Evolutionary conservation across 768 basidiomycete genomes (phyloP), one percentile per base, ranked within the genome.

Genomic region (Xerocomus potaroensis): DNA sequence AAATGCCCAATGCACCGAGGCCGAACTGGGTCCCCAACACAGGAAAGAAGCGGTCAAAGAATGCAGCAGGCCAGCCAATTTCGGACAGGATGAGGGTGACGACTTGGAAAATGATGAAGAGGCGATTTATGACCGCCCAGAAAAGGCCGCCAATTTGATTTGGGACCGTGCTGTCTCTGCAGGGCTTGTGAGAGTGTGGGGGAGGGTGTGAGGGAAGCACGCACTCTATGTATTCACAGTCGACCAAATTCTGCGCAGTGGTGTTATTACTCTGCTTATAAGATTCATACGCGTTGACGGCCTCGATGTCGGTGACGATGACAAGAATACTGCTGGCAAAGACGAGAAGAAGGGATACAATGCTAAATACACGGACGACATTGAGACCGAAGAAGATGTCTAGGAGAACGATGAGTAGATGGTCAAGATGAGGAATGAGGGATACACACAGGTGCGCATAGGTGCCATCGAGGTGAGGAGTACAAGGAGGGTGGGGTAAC

Each of bases 141-240:
- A 96, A 95, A 8, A 80, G 78, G 22, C 92, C 92, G 16, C 88
- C 92, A 24, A 88, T 78, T 64, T 95, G 91, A 66, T 91, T 90
- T 4, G 92, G 92, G 5, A 96, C 90, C 3, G 90, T 90, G 65
- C 83, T 88, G 39, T 65, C 58, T 48, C 80, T 85, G 53, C 70
- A 40, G 40, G n/a, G 24, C 11, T 31, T 15, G 48, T 79, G 46
- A 46, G 51, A 37, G 35, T 18, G 18, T 43, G 43, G 47, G 22
- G 31, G 8, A 7, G 37, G 18, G 35, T 40, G 33, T 37, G 23
- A 6, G 36, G 26, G n/a, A 12, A 23, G 46, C 44, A 70, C 81
- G 43, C 65, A 89, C 80, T 79, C 72, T 53, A 90, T 87, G 64
- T 92, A 93, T 55, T 92, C 88, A 58, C 80, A 83, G 57, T 86